Conservation (phyloP, 139 green algal species). For the Coccomyxa sp. region DNA sequence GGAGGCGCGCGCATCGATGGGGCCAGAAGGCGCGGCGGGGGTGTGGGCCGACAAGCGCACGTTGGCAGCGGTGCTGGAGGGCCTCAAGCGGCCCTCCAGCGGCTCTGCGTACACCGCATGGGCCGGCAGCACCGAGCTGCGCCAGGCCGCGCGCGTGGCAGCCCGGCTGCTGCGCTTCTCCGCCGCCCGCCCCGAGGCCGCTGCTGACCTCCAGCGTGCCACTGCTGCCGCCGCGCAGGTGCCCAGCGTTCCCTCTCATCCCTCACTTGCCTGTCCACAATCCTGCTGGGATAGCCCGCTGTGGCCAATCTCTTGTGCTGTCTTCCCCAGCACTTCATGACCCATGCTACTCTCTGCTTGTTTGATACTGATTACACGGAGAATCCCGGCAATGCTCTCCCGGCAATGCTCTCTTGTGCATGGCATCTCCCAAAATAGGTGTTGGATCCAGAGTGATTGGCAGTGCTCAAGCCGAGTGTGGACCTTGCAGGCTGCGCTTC, state of each 20-base stretch:
- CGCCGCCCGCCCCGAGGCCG: not conserved
- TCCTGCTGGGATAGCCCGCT: too few relatives aligned
- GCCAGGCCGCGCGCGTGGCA: not conserved
- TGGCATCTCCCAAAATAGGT: too few relatives aligned
- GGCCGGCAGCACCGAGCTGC: not conserved
- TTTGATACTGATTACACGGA: too few relatives aligned
- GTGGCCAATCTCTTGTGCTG: not conserved
- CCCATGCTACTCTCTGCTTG: not conserved
- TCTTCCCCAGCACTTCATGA: not conserved
- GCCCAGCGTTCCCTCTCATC: not conserved
- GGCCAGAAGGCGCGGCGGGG: not conserved
- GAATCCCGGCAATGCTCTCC: too few relatives aligned
- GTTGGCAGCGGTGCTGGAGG: constrained; percentile 15
- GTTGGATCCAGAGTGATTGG: not conserved
- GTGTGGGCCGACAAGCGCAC: constrained; percentile 8
- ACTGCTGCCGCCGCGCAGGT: not conserved
- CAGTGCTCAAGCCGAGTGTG: not conserved
- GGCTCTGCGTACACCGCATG: constrained; percentile 20
- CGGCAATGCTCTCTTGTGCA: too few relatives aligned
- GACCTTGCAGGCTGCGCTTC: constrained; percentile 10
- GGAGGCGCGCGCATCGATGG: not conserved
- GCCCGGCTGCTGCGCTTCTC: not conserved
- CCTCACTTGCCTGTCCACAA: too few relatives aligned
- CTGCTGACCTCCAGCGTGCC: not conserved
- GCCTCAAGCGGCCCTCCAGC: constrained; percentile 21